phyloP scores from a whole-genome alignment of 2,329 filamentous ascomycete genomes.

The Magnaporthales sp. region DNA sequence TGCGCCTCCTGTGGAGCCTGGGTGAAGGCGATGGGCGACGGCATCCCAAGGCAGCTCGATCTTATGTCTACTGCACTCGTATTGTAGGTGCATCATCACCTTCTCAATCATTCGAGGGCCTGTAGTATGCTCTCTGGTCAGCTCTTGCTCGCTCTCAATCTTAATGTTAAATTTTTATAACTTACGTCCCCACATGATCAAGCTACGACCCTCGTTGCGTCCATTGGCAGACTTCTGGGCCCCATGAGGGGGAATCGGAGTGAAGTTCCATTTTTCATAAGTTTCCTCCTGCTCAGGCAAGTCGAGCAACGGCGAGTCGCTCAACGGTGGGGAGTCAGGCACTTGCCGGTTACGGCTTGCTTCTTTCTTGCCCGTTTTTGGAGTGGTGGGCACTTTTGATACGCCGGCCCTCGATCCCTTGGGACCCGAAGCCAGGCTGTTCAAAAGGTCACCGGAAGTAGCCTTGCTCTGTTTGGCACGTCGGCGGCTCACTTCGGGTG shows the following conservation, averaged over 20 bases:
- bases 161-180: conserved; percentile 2
- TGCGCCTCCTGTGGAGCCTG: conserved; percentile 29
- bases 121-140: conserved; percentile 12
- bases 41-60: conserved; percentile 28
- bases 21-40: conserved; percentile 30
- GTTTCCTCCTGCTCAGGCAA: background rate
- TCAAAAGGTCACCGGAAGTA: background rate
- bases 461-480: background rate
- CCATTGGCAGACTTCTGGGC: conserved; percentile 18
- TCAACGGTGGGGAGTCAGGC: background rate
- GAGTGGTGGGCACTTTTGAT: background rate
- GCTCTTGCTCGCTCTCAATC: background rate
- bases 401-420: background rate
- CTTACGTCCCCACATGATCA: conserved; percentile 36
- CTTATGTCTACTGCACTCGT: conserved; percentile 24
- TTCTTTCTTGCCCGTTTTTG: background rate
- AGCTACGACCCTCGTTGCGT: conserved; percentile 23
- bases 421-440: background rate
- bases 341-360: background rate
- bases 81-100: conserved; percentile 29
- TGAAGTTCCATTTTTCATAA: conserved; percentile 6
- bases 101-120: conserved; percentile 38
- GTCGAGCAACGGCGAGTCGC: background rate
- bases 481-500: background rate
- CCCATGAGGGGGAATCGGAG: conserved; percentile 10